Percentiles rank a stretch among this genome's conserved stretches.
phyloP scores from a whole-genome alignment of 345 rosid genomes.

The Rhizophora apiculata region DNA sequence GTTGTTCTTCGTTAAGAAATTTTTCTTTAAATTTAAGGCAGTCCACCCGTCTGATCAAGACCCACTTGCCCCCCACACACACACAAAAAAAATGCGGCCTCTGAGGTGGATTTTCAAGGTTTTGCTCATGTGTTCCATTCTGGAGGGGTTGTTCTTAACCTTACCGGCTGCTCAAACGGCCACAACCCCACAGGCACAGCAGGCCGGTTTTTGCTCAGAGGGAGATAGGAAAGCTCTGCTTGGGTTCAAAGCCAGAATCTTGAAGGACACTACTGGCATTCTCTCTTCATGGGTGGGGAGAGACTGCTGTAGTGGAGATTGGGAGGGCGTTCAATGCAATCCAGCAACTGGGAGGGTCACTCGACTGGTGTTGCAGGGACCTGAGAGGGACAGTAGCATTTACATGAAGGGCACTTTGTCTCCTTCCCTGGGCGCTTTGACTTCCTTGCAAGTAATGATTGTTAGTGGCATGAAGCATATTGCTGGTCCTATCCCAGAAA shows the following conservation, averaged over 20 bases:
- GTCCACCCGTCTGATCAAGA: constrained; percentile 30
- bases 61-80: constrained; percentile 27
- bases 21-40: constrained; percentile 7
- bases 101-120: constrained; percentile 51
- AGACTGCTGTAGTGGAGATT: constrained; percentile 78
- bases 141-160: constrained; percentile 28
- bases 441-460: constrained; percentile 53
- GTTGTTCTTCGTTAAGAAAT: constrained; percentile 17
- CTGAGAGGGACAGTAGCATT: constrained; percentile 39
- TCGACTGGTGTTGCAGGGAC: constrained; percentile 44
- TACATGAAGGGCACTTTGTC: constrained; percentile 85
- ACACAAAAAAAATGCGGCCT: constrained; percentile 54
- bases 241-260: constrained; percentile 66
- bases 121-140: constrained; percentile 33
- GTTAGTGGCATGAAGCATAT: constrained; percentile 72
- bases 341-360: constrained; percentile 67
- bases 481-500: constrained; percentile 70
- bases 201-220: constrained; percentile 42
- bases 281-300: constrained; percentile 69
- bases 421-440: constrained; percentile 54
- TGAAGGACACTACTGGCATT: constrained; percentile 60
- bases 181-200: neutral
- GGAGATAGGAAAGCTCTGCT: constrained; percentile 74
- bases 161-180: constrained; percentile 25
- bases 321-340: constrained; percentile 88